Evolutionary conservation across 352 stramenopile species (phyloP), one percentile per base, ranked within the genome.

Genomic region (Globisporangium rhizosaccharum): DNA sequence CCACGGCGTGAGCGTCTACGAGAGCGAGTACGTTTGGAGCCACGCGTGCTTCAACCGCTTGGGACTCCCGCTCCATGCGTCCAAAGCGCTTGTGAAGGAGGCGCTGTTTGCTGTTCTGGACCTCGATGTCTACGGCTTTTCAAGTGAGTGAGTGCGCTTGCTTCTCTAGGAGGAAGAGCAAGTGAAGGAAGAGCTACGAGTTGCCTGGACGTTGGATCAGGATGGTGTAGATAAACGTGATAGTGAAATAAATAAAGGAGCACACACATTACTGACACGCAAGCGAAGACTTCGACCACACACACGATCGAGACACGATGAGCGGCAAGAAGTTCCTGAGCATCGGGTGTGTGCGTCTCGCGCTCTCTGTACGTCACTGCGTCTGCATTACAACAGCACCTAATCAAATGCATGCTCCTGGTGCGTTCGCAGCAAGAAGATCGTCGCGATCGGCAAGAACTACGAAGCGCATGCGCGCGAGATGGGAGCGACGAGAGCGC

Each of bases 391-490:
- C 33, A 1, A 10, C 8, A 2, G 17, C 18, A 14, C 41, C 12
- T 49, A 23, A 46, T 18, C 54, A 26, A 39, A 12, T 44, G 15
- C 18, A 7, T 28, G 45, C 20, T 7, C 12, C 14, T 46, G n/a
- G n/a, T 10, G 4, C 28, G 1, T 36, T 18, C 8, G 41, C 62
- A 88, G 79, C 57, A 90, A 92, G 67, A 92, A 92, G 71, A 87
- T 92, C 50, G 67, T 93, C 36, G 79, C 75, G 18, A 90, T 94
- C 62, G 81, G 83, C 63, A 91, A 92, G 67, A 94, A 94, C 62
- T 94, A 92, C 47, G 82, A 90, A 53, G 80, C 82, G 36, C 85
- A 94, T 41, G 82, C 79, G 51, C 71, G 79, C 26, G 85, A 94
- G 67, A 90, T 94, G 80, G 83, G 83, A 26, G 82, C 75, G 3